These are phyloP conservation scores for Balansia obtecta DNA, from an alignment of 2,329 filamentous ascomycete species.

Conservation along the genomic window DNA sequence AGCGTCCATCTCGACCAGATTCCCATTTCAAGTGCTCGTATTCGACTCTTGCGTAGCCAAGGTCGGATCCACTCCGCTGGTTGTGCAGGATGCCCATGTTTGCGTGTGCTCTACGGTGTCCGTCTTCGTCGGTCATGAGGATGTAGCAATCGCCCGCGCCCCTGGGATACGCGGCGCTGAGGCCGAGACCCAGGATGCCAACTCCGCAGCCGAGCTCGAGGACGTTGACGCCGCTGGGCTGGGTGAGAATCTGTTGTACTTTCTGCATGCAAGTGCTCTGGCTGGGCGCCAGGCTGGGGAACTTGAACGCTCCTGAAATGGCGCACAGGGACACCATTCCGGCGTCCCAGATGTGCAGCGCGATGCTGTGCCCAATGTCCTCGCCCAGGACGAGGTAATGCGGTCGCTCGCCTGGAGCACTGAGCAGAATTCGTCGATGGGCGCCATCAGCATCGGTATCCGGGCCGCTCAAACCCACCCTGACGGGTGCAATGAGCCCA, in stretches of 20 bases:
- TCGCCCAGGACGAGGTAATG: slow-evolving; percentile 34
- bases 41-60: slow-evolving; percentile 17
- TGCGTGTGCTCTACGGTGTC: slow-evolving; percentile 32
- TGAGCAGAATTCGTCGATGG: slow-evolving; percentile 18
- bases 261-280: slow-evolving; percentile 16
- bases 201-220: slow-evolving; percentile 46
- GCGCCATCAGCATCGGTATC: slow-evolving; percentile 13
- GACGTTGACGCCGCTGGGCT: slow-evolving; percentile 23
- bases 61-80: slow-evolving; percentile 4
- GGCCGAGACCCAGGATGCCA: slow-evolving; percentile 39
- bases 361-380: slow-evolving; percentile 47
- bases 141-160: slow-evolving; percentile 18
- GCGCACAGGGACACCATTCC: slow-evolving; percentile 33
- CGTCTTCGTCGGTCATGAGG: slow-evolving; percentile 44
- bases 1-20: slow-evolving; percentile 30
- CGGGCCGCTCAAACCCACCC: slow-evolving; percentile 20
- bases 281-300: slow-evolving; percentile 15
- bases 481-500: slow-evolving; percentile 33
- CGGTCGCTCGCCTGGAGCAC: slow-evolving; percentile 10
- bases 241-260: slow-evolving; percentile 19
- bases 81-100: slow-evolving; percentile 30
- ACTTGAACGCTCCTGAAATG: slow-evolving; percentile 17
- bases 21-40: slow-evolving; percentile 49
- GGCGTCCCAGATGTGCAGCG: slow-evolving; percentile 47
- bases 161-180: slow-evolving; percentile 25